Base-by-base conservation (phyloP, 75 land plant species). In the Picea sitchensis region DNA sequence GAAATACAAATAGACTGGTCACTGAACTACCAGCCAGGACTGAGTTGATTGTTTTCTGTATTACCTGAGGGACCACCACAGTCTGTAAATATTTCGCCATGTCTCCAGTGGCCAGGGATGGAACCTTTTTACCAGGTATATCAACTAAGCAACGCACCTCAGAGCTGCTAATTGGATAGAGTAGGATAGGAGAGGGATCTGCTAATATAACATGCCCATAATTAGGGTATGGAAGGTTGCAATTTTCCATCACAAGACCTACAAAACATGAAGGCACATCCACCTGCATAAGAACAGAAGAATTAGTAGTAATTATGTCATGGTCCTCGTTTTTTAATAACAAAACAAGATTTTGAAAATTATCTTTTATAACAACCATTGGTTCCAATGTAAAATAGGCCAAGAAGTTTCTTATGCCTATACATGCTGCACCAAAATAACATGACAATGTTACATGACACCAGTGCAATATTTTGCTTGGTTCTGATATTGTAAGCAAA, bases 91-190 rank as follows among this genome's bases (percentile, higher is more conserved):
- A 92, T 4, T 84, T 85, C 14, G 91, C 88, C 96, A 95, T 91
- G 58, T 95, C 96, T 23, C 98, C 98, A 87, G 79, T 93, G 41
- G 94, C 82, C 62, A 95, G 79, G 12, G 98, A 95, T 71, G 96
- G 96, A 7, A 91, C 87, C 80, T 88, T 93, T 68, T 90, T 81
- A 8, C 94, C 96, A 68, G 98, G 98, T 56, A 94, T 83, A 86
- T 96, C 98, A 77, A 96, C 98, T 79, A 96, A 77, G 77, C 98
- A 92, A 47, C 98, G 97, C 21, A 92, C 82, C 76, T 96, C 98
- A 7, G 90, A 92, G 65, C 92, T 92, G 80, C 98, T 92, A 61
- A 96, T 96, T 4, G 92, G 98, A 84, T 96, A 96, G 61, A 96
- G 88, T 76, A 96, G 80, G 54, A 95, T 90, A n/a, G 98, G 98